A percentile compares a stretch with the other conserved stretches of the same genome.
These are phyloP conservation scores for Medicago lupulina DNA, from an alignment of 306 rosid genomes.

Conservation along the genomic window DNA sequence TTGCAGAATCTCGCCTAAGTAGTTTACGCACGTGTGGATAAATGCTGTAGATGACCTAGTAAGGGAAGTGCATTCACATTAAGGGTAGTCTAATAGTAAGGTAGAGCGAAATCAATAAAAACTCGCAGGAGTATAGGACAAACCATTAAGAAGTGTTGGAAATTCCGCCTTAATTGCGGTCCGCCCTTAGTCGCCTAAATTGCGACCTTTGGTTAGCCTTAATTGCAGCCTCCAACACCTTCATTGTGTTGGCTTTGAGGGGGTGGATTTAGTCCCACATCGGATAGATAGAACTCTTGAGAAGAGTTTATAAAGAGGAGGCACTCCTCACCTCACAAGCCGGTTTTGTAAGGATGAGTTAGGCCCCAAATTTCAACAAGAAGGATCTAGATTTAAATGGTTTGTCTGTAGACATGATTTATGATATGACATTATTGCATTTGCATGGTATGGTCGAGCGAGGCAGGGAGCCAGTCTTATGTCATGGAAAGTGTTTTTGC, in stretches of 20 bases:
- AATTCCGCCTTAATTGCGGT: no score
- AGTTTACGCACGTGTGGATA: not conserved
- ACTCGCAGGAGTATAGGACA: not conserved
- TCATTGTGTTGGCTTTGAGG: no score
- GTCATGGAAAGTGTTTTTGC: not conserved
- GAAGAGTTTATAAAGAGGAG: no score
- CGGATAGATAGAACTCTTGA: no score
- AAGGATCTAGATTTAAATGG: slow-evolving; percentile 3
- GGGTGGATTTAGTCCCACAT: no score
- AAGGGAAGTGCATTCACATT: slow-evolving; percentile 6
- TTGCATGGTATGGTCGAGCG: not conserved
- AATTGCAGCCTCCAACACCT: no score
- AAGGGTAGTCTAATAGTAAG: not conserved
- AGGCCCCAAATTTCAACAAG: no score
- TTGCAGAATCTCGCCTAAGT: not conserved
- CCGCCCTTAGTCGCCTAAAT: no score
- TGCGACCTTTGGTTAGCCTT: no score
- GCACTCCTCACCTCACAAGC: no score
- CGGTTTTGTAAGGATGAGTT: no score
- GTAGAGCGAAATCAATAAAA: not conserved
- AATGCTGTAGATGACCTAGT: not conserved
- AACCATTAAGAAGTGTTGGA: no score
- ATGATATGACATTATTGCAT: not conserved
- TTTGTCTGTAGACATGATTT: slow-evolving; percentile 3
- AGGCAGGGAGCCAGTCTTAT: not conserved